phyloP scores from a whole-genome alignment of 169 alveolate genomes.

The Babesia gibsoni region DNA sequence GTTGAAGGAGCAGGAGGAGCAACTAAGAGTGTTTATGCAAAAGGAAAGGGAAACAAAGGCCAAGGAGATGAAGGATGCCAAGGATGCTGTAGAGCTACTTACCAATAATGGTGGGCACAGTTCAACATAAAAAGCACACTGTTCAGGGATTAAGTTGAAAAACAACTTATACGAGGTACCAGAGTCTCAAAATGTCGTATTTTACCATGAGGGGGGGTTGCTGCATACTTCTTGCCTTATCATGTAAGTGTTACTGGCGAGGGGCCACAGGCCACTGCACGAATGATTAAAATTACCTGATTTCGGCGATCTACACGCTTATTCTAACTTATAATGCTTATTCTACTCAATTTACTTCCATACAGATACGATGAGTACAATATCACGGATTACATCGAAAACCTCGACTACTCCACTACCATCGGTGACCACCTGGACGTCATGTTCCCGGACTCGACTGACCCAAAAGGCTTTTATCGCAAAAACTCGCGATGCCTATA shows the following conservation, averaged over 20 bases:
- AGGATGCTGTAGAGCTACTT: constrained; percentile 3
- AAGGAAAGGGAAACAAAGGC: neutral
- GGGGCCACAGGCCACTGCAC: no score
- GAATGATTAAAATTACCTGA: no score
- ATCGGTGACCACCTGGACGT: constrained; percentile 64
- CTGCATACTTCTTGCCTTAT: constrained; percentile 59
- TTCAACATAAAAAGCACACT: neutral
- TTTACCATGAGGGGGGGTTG: constrained; percentile 38
- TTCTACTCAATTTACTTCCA: neutral
- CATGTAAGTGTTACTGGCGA: no score
- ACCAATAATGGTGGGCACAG: constrained; percentile 20
- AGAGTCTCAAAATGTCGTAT: constrained; percentile 28
- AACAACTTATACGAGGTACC: constrained; percentile 43
- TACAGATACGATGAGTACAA: constrained; percentile 50
- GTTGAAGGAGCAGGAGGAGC: constrained; percentile 16
- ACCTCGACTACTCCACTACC: constrained; percentile 46
- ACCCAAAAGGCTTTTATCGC: constrained; percentile 7
- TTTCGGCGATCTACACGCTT: no score
- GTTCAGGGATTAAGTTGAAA: constrained; percentile 35
- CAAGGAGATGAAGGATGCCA: constrained; percentile 2
- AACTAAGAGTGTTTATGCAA: neutral
- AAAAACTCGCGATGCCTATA: constrained; percentile 37
- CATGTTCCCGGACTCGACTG: constrained; percentile 39
- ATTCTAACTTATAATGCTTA: neutral
- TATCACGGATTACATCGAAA: constrained; percentile 57